Percentiles rank a stretch among this genome's conserved stretches.
Evolutionary conservation across 2,329 filamentous ascomycete species (phyloP).

Genomic region (Stachybotrys echinatus): DNA sequence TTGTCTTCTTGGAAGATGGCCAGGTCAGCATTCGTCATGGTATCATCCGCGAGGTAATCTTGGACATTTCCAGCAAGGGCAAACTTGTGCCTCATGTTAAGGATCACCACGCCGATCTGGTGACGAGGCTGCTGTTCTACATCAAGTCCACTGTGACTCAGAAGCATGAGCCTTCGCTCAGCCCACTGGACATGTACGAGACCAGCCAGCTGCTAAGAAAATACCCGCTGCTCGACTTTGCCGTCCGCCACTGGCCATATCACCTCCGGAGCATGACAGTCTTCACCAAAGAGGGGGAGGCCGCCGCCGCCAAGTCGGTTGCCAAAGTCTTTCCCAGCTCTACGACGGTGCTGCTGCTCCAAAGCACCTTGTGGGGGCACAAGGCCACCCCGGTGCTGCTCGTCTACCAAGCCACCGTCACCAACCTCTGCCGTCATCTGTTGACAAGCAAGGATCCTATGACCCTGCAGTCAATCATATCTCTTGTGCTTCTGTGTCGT

Average conservation of each 20-base stretch:
- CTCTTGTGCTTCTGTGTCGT: constrained; percentile 6
- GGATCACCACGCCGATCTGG: constrained; percentile 26
- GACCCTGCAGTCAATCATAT: constrained; percentile 12
- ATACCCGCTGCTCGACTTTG: constrained; percentile 14
- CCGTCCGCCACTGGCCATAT: constrained; percentile 12
- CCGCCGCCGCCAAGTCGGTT: constrained; percentile 6
- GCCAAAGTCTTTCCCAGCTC: constrained; percentile 7
- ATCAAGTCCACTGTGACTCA: constrained; percentile 21
- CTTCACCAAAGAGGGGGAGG: constrained; percentile 6
- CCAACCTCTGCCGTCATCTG: constrained; percentile 22
- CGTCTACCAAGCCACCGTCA: constrained; percentile 18
- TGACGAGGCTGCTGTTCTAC: constrained; percentile 25
- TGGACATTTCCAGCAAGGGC: constrained; percentile 23
- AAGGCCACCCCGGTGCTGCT: constrained; percentile 23
- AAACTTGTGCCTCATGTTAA: constrained; percentile 22
- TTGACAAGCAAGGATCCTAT: constrained; percentile 13
- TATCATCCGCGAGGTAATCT: constrained; percentile 21
- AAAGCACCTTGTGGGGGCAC: constrained; percentile 13
- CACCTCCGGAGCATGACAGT: constrained; percentile 7
- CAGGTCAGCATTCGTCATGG: constrained; percentile 28
- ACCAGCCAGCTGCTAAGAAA: constrained; percentile 14
- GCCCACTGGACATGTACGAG: constrained; percentile 18
- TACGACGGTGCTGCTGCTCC: constrained; percentile 6
- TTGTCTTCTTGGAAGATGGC: constrained; percentile 27
- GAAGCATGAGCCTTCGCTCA: constrained; percentile 23